Conservation (phyloP, 169 alveolate genomes). For the Eimeria tenella region DNA sequence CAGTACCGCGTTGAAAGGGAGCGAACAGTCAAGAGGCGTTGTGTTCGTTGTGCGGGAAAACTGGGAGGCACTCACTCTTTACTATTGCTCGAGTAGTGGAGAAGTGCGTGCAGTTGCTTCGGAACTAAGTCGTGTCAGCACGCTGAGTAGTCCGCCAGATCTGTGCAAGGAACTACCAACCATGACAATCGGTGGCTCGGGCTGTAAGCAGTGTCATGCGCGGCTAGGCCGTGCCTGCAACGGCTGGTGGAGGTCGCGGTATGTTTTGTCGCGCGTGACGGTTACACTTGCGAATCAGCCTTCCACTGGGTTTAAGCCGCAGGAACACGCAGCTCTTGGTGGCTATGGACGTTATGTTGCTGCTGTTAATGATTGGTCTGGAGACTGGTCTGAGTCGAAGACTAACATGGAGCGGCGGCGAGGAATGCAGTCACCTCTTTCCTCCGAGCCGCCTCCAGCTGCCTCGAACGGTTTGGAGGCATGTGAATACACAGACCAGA, state of each 20-base stretch:
- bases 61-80: conserved; percentile 36
- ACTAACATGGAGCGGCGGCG: neutral
- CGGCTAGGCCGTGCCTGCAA: conserved; percentile 27
- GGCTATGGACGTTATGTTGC: neutral
- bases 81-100: conserved; percentile 1
- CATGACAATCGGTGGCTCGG: conserved; percentile 47
- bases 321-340: neutral
- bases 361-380: neutral
- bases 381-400: neutral
- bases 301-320: neutral
- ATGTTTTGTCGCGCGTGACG: conserved; percentile 8
- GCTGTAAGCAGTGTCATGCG: conserved; percentile 20
- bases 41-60: conserved; percentile 43
- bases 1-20: neutral
- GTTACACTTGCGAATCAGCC: conserved; percentile 5
- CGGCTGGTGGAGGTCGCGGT: conserved; percentile 59
- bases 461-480: neutral
- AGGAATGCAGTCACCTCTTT: neutral
- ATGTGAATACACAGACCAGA: neutral
- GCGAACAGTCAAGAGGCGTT: neutral
- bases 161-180: conserved; percentile 1
- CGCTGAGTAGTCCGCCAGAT: conserved; percentile 1
- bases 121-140: conserved; percentile 5
- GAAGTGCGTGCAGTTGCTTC: conserved; percentile 41
- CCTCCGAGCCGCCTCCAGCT: neutral